Percentiles rank a stretch among this genome's conserved stretches.
Conservation (phyloP, 2,329 filamentous ascomycete species). For the Raffaelea deltoideospora region DNA sequence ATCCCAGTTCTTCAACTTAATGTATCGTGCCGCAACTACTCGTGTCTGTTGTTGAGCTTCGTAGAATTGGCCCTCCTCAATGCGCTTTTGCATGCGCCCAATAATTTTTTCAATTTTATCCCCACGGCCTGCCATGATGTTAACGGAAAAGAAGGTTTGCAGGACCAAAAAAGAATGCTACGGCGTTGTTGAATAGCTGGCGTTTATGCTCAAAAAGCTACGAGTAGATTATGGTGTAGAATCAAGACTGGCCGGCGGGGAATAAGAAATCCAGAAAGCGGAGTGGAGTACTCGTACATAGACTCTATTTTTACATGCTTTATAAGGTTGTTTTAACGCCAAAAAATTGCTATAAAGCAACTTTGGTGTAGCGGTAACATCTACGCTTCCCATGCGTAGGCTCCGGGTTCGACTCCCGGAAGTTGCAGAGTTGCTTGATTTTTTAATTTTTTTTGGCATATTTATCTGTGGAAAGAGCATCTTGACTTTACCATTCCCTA, state of each 20-base stretch:
- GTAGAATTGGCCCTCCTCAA: slow-evolving; percentile 68
- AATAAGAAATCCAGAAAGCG: no score
- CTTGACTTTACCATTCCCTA: no score
- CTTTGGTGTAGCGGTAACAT: slow-evolving; percentile 16
- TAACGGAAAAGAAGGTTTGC: not conserved
- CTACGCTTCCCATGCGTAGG: slow-evolving; percentile 15
- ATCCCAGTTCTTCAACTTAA: slow-evolving; percentile 71
- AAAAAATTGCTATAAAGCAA: no score
- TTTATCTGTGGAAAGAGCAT: no score
- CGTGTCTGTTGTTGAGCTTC: slow-evolving; percentile 98
- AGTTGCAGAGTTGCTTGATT: slow-evolving; percentile 9
- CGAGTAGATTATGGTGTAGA: no score
- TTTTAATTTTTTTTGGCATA: not conserved
- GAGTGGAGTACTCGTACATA: no score
- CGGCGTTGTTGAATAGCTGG: no score
- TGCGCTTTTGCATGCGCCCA: slow-evolving; percentile 46
- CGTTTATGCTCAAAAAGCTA: no score
- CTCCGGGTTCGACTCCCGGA: slow-evolving; percentile 16
- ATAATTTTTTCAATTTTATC: slow-evolving; percentile 43
- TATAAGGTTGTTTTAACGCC: no score
- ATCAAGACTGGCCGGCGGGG: no score
- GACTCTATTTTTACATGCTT: not conserved
- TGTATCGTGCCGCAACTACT: slow-evolving; percentile 84
- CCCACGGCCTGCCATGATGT: slow-evolving; percentile 17
- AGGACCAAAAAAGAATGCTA: no score